Evolutionary conservation across 176 grass and related monocot species (phyloP).

Genomic region (Elaeis guineensis): DNA sequence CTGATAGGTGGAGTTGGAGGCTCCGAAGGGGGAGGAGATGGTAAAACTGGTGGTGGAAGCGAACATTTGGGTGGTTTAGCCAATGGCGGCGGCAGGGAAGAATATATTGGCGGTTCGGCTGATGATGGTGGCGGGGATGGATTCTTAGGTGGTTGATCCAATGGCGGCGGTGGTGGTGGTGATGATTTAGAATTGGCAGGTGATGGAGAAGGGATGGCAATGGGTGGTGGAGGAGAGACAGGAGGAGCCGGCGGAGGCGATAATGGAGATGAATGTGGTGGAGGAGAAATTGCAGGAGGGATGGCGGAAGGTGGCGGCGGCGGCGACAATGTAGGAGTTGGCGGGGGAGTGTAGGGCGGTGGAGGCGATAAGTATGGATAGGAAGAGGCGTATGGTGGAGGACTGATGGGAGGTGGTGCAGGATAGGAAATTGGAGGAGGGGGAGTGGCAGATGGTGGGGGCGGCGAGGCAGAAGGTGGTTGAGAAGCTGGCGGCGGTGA

Average conservation of each 20-base stretch:
- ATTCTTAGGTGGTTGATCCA: not conserved
- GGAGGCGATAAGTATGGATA: not conserved
- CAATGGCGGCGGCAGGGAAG: constrained; percentile 4
- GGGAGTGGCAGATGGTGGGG: constrained; percentile 7
- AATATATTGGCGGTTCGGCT: constrained; percentile 21
- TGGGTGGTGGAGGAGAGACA: no score
- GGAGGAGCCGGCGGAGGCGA: no score
- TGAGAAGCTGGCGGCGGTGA: constrained; percentile 5
- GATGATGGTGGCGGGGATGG: constrained; percentile 17
- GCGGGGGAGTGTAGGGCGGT: no score
- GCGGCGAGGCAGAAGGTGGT: constrained; percentile 20
- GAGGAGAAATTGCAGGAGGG: no score
- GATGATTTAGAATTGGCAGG: no score
- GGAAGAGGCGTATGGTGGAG: constrained; percentile 11
- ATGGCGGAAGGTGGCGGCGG: no score
- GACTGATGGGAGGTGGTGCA: constrained; percentile 13
- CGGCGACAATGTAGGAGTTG: no score
- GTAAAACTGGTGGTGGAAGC: no score
- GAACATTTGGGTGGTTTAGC: constrained; percentile 8
- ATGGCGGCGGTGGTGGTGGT: not conserved
- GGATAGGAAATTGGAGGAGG: not conserved
- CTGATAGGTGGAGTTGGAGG: constrained; percentile 21
- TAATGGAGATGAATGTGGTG: no score
- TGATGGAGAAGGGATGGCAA: no score
- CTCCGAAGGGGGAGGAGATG: not conserved